A percentile compares a stretch with the other conserved stretches of the same genome.
Evolutionary conservation across 306 rosid species (phyloP).

Genomic region (Bauhinia variegata): DNA sequence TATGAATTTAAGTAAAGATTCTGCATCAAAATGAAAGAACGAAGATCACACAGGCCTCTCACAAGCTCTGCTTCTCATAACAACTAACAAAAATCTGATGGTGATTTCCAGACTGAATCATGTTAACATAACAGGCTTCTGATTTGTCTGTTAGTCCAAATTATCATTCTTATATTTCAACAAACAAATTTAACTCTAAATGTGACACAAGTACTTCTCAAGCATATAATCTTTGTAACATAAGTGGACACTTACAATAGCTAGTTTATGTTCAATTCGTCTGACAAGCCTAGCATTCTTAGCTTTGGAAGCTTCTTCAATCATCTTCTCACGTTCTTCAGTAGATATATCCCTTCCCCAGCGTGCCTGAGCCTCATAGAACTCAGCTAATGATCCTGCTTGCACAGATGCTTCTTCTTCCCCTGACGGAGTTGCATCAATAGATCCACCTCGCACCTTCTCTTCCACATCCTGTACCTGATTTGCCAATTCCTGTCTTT

Average conservation of each 20-base stretch:
- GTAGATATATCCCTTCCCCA: conserved; percentile 83
- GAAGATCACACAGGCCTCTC: conserved; percentile 23
- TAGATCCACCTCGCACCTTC: conserved; percentile 53
- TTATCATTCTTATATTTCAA: conserved; percentile 6
- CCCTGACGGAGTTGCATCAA: conserved; percentile 43
- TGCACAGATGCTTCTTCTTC: conserved; percentile 60
- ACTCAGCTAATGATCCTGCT: conserved; percentile 86
- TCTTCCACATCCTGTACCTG: conserved; percentile 82
- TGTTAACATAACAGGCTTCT: conserved; percentile 7
- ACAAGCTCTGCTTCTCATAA: conserved; percentile 15
- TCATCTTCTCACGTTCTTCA: conserved; percentile 75
- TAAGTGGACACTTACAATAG: conserved; percentile 60
- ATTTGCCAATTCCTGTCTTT: conserved; percentile 76
- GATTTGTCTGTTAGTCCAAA: neutral
- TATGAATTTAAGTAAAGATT: neutral
- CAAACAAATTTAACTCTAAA: conserved; percentile 8
- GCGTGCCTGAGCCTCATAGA: conserved; percentile 76
- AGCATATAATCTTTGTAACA: conserved; percentile 37
- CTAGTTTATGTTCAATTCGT: conserved; percentile 72
- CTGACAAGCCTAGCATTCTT: conserved; percentile 62
- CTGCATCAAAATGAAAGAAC: neutral
- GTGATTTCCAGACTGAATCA: conserved; percentile 16
- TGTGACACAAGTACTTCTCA: conserved; percentile 23
- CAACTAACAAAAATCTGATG: conserved; percentile 15
- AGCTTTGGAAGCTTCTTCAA: conserved; percentile 71